Base-by-base conservation (phyloP, 768 basidiomycete species). In the Podaxis rugospora region DNA sequence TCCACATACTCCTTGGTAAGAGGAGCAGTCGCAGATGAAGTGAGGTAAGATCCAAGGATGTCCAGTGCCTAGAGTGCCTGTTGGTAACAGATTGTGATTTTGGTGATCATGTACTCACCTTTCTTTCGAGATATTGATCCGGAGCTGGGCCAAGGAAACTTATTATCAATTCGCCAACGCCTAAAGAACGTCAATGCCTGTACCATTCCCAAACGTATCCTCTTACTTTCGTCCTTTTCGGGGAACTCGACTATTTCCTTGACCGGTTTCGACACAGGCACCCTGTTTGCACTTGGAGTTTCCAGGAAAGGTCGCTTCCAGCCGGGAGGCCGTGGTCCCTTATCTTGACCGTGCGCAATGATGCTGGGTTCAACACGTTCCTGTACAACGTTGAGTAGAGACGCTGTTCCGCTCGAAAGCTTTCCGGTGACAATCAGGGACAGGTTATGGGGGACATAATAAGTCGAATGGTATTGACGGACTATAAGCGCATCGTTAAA, bases 261-360 rank as follows among this genome's bases (percentile, higher is more conserved):
- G 46, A 78, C 71, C 3, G 86, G 83, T 37, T 78, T 68, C 25
- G 70, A 28, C 18, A 91, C 82, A 5, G 80, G 79, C 39, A 75
- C 76, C 23, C 86, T 77, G n/a, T 73, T 71, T 5, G 89, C 86
- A 64, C 90, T 95, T 9, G 84, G 65, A 0, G 95, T 95, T 76
- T 98, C 95, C 36, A 98, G 66, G 69, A 98, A 98, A 4, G 97
- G 97, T 18, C 96, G 86, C 64, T 91, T 93, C 95, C 96, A 99
- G 6, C 86, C 90, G 1, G 74, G 65, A 4, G 95, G 95, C 11
- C 80, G 80, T 51, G 84, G 75, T 2, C 93, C 94, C 18, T 81
- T 73, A 64, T 85, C 80, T 68, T 91, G 89, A 7, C 83, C 82
- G 68, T 97, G 93, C 23, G 78, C 80, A 32, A 93, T 80, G 57